These are phyloP conservation scores for Nemania bipapillata DNA, from an alignment of 2,329 filamentous ascomycete genomes.

Conservation along the genomic window DNA sequence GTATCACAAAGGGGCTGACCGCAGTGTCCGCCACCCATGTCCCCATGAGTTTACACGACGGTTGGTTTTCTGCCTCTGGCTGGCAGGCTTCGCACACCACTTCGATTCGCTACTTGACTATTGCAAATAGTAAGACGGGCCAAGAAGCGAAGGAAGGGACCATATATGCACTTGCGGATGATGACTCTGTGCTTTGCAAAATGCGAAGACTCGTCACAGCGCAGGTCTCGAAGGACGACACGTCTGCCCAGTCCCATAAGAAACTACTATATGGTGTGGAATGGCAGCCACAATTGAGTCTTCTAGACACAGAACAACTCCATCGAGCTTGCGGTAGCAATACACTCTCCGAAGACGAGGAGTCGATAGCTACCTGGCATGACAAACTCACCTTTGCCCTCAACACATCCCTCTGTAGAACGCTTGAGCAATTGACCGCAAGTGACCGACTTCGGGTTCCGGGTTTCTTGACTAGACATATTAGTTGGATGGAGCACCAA, in stretches of 20 bases:
- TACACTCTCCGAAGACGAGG: conserved; percentile 43
- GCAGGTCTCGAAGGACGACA: conserved; percentile 43
- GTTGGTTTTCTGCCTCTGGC: conserved; percentile 51
- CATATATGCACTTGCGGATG: conserved; percentile 49
- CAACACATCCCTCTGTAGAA: conserved; percentile 38
- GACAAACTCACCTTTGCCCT: conserved; percentile 41
- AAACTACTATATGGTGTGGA: conserved; percentile 52
- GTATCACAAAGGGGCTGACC: conserved; percentile 39
- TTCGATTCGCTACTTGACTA: conserved; percentile 45
- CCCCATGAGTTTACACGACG: conserved; percentile 47
- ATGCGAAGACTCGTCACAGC: conserved; percentile 46
- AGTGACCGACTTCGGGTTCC: conserved; percentile 39
- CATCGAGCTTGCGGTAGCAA: conserved; percentile 40
- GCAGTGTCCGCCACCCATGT: conserved; percentile 45
- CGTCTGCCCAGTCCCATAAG: conserved; percentile 32
- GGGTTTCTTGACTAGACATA: conserved; percentile 42
- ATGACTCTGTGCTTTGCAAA: conserved; percentile 47
- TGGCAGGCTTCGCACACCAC: conserved; percentile 49
- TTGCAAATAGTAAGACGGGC: conserved; percentile 28
- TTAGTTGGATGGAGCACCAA: conserved; percentile 52
- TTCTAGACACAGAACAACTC: conserved; percentile 50
- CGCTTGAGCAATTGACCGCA: conserved; percentile 37
- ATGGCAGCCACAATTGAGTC: conserved; percentile 55
- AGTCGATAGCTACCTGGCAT: conserved; percentile 35
- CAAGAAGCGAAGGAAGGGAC: conserved; percentile 46